Evolutionary conservation across 768 basidiomycete species (phyloP), one percentile per base, ranked within the genome.

Genomic region (Hygrophoropsis aurantiaca): DNA sequence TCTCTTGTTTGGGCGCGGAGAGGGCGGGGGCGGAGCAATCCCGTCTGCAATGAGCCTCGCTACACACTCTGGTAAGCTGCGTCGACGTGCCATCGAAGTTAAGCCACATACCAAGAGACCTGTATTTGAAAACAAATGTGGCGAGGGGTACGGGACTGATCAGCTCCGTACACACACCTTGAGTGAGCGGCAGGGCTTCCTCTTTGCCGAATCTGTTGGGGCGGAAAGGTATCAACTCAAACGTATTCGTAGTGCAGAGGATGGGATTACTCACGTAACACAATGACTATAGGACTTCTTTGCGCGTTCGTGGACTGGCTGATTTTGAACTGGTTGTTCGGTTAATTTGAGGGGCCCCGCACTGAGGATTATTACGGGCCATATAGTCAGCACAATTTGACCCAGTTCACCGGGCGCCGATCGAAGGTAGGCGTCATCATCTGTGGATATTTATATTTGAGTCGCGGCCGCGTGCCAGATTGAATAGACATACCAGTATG

Each of bases 401-500:
- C 60, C 62, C 42, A 64, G 35, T 19, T 51, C 44, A 4, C 40
- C 16, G 27, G 60, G 54, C 26, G 48, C 35, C 25, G 50, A 43
- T 33, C 46, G 11, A 32, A 55, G 16, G 30, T 57, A 56, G 36
- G 60, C 55, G 21, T 65, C 63, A 15, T 67, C 57, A 36, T 65
- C 64, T 67, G 24, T 11, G 16, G 30, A 47, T 10, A n/a, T n/a
- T n/a, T 3, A 7, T 16, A n/a, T 13, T 30, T 30, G 27, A 13
- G 21, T 65, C 13, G 65, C 30, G 20, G 24, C 25, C 15, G 30
- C 30, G 2, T 8, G 3, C 23, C 19, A 13, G 20, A 15, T 26
- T 16, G 19, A n/a, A 32, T 35, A 36, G 33, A 38, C 25, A 44
- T 64, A 67, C 66, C 64, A 1, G 64, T 65, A 3, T 59, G 48